A percentile compares a stretch with the other conserved stretches of the same genome.
These are phyloP conservation scores for Begonia peltatifolia DNA, from an alignment of 306 rosid species.

Conservation along the genomic window DNA sequence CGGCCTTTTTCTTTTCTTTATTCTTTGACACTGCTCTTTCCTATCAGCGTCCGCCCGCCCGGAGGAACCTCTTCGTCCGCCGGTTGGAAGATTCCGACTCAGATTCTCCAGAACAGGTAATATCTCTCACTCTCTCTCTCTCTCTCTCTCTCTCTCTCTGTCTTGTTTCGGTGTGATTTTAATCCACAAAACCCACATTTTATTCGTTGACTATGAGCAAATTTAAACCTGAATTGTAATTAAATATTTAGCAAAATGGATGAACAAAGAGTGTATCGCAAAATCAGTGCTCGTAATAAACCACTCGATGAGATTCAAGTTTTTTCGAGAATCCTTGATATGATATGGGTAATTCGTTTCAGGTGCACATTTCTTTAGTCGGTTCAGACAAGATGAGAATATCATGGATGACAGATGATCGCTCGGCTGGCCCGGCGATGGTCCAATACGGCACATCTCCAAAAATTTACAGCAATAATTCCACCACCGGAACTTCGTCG, in stretches of 20 bases:
- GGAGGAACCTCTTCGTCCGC: slow-evolving; percentile 6
- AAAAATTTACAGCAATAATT: slow-evolving; percentile 8
- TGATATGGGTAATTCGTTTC: not conserved
- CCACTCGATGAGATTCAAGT: too few relatives aligned
- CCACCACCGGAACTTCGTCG: slow-evolving; percentile 32
- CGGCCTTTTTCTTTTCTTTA: slow-evolving; percentile 8
- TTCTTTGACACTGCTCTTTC: slow-evolving; percentile 10
- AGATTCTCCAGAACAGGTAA: slow-evolving; percentile 33
- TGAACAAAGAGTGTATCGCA: too few relatives aligned
- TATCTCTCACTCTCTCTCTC: not conserved
- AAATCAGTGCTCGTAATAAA: too few relatives aligned
- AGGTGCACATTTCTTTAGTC: slow-evolving; percentile 75
- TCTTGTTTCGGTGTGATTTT: not conserved
- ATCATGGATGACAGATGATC: slow-evolving; percentile 45
- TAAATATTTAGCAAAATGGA: too few relatives aligned
- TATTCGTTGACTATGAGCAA: not conserved
- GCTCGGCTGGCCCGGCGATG: slow-evolving; percentile 17
- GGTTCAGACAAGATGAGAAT: slow-evolving; percentile 61
- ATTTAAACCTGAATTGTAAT: not conserved
- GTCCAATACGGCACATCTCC: slow-evolving; percentile 40
- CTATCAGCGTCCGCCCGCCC: slow-evolving; percentile 23
- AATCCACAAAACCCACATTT: not conserved
- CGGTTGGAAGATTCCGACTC: slow-evolving; percentile 9
- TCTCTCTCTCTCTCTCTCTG: not conserved
- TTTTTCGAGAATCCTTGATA: too few relatives aligned